Evolutionary conservation across 805 yeast genomes (phyloP), one percentile per base, ranked within the genome.

Genomic region (Komagataella pastoris): DNA sequence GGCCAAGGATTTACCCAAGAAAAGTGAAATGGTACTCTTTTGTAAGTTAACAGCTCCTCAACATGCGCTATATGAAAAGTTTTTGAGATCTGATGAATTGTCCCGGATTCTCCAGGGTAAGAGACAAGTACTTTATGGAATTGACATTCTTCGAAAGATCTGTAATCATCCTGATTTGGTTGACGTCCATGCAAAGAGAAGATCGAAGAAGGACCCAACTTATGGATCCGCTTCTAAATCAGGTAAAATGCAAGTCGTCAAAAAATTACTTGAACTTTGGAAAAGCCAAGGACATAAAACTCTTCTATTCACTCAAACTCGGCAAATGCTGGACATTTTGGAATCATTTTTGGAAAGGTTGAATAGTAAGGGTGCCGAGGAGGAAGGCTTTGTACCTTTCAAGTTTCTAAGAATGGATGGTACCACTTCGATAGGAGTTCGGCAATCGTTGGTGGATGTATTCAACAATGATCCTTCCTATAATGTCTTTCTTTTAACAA

Each of bases 141-240:
- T 93, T 43, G 97, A 91, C 65, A 77, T 88, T 21, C 64, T 93
- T 51, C 74, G 98, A 54, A 93, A 93, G 63, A 88, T 93, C 1
- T 93, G 99, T 65, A 93, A 93, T 64, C 98, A 93, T 70, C 99
- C 99, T 0, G 97, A 93, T 64, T 69, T 93, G 52, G 80, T 82
- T 3, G 71, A 74, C 49, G 61, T 76, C 10, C 77, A 76, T 12
- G 19, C 54, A 1, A 59, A 58, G 50, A 54, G 67, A 47, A 68
- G 67, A 56, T 50, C 62, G 18, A 59, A 59, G 40, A 48, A 58
- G 14, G 61, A 54, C 3, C 54, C 54, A 7, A 48, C 63, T 19
- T 61, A 62, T 45, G 58, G 67, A 14, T 80, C 76, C 61, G 88
- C 88, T 7, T 76, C 76, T 52, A 71, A 79, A 56, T 85, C 96